Percentiles rank a stretch among this genome's conserved stretches.
Evolutionary conservation across 305 asterid species (phyloP).

Genomic region (Fraxinus sp.): DNA sequence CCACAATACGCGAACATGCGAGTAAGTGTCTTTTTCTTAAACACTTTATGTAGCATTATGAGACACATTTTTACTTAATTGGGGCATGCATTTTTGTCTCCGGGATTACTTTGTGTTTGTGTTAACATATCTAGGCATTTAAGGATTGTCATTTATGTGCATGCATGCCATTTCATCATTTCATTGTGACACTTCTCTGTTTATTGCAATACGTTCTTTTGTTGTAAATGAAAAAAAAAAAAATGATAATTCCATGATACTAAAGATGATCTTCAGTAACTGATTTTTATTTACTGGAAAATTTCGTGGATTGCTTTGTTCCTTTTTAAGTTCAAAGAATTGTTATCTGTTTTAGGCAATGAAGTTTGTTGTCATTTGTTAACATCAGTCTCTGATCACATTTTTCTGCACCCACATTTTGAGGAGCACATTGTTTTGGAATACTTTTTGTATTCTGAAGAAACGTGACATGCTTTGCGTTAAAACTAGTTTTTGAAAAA

Average conservation of each 20-base stretch:
- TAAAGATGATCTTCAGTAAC: neutral
- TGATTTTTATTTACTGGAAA: neutral
- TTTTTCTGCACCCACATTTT: neutral
- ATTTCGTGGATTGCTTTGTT: neutral
- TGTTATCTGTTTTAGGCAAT: neutral
- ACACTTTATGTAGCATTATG: neutral
- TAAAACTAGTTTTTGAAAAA: neutral
- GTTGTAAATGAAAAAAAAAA: neutral
- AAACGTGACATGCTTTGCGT: neutral
- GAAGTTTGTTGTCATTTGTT: neutral
- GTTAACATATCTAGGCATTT: neutral
- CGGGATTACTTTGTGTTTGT: neutral
- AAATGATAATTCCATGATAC: neutral
- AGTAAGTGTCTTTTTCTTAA: slow-evolving; percentile 44
- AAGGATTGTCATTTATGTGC: neutral
- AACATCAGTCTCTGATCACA: neutral
- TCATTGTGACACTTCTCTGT: neutral
- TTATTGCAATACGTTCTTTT: neutral
- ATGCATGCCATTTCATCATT: neutral
- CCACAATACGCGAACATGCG: slow-evolving; percentile 94
- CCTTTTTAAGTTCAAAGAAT: neutral
- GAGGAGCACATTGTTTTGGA: neutral
- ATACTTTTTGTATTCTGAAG: neutral
- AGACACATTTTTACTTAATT: neutral
- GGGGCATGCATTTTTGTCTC: neutral